Base-by-base conservation (phyloP, 371 early-diverging fungal genomes). In the Lichtheimia ornata region DNA sequence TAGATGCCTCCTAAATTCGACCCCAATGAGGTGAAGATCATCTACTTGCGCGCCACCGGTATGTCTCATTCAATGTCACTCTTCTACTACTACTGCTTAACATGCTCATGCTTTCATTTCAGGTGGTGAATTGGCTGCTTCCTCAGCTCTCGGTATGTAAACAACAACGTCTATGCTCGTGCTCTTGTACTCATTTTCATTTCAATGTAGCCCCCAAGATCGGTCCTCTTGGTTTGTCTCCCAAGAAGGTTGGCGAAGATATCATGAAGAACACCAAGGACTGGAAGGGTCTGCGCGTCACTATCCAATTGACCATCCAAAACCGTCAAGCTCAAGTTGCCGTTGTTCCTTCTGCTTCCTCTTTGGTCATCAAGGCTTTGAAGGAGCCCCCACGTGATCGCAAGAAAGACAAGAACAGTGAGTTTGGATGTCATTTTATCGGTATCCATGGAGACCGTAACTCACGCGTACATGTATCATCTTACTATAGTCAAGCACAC, bases 191-290 rank as follows among this genome's bases (percentile, higher is more conserved):
- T 20, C 15, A 15, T 12, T 13, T 43, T 6, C 44, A 15, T 55
- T 55, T 35, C 11, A 9, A 12, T 35, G 0, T 50, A 65, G 76
- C 78, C 30, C 99, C 99, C 81, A 99, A 97, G 91, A 95, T 99
- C 72, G 99, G 99, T 92, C 99, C 99, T 70, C 92, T 99, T 72
- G 99, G 99, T 94, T 86, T 99, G 85, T 92, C 97, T 56, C 99
- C 99, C 84, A 99, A 99, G 91, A 98, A 98, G 90, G 96, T 99
- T 71, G 99, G 99, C 85, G 99, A 99, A 87, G 99, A 99, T 84
- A 98, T 99, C 70, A 98, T 97, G 86, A 99, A 99, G 93, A 97
- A 95, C 73, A 99, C 99, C 73, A 87, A 91, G 79, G 98, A 96
- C 74, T 99, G 93, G 93, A 97, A 97, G 89, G 97, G 99, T 86